Evolutionary conservation across 1,284 basidiomycete genomes (phyloP).

Genomic region (Malassezia pachydermatis): DNA sequence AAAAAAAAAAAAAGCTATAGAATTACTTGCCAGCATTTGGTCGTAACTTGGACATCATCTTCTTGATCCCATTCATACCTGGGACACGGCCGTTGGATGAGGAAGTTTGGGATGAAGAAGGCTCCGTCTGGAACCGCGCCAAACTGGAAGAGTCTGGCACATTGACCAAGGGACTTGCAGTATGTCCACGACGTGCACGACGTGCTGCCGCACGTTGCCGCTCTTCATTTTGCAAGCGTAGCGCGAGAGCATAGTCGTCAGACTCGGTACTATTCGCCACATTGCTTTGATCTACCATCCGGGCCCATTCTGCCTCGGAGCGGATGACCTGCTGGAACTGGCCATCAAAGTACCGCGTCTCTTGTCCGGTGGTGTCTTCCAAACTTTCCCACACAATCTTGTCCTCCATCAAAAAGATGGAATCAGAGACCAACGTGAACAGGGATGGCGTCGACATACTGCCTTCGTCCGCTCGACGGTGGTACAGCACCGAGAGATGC

Average conservation of each 20-base stretch:
- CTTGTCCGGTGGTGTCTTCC: constrained; percentile 69
- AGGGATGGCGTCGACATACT: constrained; percentile 46
- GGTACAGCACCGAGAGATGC: constrained; percentile 73
- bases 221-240: constrained; percentile 15
- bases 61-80: too few species aligned
- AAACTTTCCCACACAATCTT: constrained; percentile 75
- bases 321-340: constrained; percentile 4
- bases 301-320: not conserved
- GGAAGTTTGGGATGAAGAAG: too few species aligned
- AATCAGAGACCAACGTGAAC: constrained; percentile 71
- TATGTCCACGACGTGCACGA: not conserved
- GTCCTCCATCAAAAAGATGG: constrained; percentile 64
- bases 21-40: too few species aligned
- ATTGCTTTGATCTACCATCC: not conserved
- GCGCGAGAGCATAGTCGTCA: constrained; percentile 12
- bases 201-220: constrained; percentile 12
- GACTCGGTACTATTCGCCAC: not conserved
- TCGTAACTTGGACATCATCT: too few species aligned
- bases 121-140: too few species aligned
- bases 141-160: too few species aligned
- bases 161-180: too few species aligned
- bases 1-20: too few species aligned
- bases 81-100: too few species aligned
- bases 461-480: constrained; percentile 23
- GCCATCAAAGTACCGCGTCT: constrained; percentile 8